Conservation (phyloP, 2,329 filamentous ascomycete species). For the Cercospora zeae-maydis region DNA sequence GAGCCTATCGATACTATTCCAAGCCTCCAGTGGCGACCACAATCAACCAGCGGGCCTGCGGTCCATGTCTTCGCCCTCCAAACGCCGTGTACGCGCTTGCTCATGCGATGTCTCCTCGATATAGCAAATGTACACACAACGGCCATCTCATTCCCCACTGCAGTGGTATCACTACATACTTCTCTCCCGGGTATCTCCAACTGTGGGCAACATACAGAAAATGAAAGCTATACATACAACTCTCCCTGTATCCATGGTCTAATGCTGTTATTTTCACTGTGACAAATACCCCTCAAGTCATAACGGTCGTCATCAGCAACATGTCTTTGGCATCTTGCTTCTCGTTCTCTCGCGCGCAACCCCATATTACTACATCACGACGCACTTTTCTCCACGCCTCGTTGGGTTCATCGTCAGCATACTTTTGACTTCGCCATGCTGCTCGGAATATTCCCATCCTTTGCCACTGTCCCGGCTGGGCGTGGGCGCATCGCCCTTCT, state of each 20-base stretch:
- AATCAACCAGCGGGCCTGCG: background rate
- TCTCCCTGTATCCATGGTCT: background rate
- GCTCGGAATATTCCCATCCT: background rate
- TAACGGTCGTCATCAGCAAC: constrained; percentile 2
- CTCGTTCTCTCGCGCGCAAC: background rate
- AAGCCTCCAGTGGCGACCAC: background rate
- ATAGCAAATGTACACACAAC: background rate
- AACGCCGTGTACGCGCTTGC: no score
- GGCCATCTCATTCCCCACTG: background rate
- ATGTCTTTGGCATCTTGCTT: background rate
- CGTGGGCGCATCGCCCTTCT: constrained; percentile 12
- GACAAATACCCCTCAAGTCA: background rate
- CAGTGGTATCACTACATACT: background rate
- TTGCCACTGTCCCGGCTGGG: background rate
- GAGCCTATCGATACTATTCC: background rate
- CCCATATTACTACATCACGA: constrained; percentile 3
- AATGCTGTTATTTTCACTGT: background rate
- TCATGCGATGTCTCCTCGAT: background rate
- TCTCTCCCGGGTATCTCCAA: background rate
- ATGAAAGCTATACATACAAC: background rate
- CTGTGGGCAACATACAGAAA: background rate
- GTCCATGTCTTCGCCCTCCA: no score
- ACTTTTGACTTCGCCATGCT: background rate
- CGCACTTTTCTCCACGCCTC: background rate
- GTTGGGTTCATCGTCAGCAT: background rate